phyloP scores from a whole-genome alignment of 139 green algal species.

The Zygnema circumcarinatum region DNA sequence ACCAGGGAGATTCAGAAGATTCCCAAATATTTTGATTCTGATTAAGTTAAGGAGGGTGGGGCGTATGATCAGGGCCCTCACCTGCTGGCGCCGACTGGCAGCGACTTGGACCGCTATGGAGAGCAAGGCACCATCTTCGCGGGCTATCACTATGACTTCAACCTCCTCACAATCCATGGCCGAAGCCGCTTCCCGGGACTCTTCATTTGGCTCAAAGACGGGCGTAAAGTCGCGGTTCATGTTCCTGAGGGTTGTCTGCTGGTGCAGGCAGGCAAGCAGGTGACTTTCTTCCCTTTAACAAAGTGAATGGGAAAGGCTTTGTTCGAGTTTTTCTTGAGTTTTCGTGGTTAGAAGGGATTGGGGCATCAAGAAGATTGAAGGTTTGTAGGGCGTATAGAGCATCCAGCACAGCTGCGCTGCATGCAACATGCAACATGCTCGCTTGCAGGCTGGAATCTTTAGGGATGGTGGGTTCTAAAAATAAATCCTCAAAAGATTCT shows the following conservation, averaged over 20 bases:
- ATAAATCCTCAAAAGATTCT: too few relatives aligned
- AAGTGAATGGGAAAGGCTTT: not conserved
- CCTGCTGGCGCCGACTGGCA: constrained; percentile 89
- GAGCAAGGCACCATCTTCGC: constrained; percentile 73
- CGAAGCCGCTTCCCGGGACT: constrained; percentile 76
- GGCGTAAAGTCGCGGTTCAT: constrained; percentile 57
- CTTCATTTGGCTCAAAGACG: constrained; percentile 81
- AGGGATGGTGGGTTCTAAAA: too few relatives aligned
- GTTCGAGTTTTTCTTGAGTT: not conserved
- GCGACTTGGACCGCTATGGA: constrained; percentile 72
- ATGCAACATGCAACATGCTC: too few relatives aligned
- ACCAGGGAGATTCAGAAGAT: too few relatives aligned
- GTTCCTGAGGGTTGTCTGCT: constrained; percentile 81
- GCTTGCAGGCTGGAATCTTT: too few relatives aligned
- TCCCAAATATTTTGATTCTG: too few relatives aligned
- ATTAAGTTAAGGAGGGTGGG: too few relatives aligned
- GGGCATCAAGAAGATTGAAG: not conserved
- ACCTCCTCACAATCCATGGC: constrained; percentile 92
- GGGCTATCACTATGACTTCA: constrained; percentile 93
- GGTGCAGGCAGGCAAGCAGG: constrained; percentile 84
- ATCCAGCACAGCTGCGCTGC: too few relatives aligned
- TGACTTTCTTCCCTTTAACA: not conserved
- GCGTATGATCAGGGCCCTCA: constrained; percentile 83
- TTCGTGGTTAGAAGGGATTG: not conserved
- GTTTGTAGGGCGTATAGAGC: too few relatives aligned